Evolutionary conservation across 345 rosid genomes (phyloP).

Genomic region (Eucalyptus paniculata): DNA sequence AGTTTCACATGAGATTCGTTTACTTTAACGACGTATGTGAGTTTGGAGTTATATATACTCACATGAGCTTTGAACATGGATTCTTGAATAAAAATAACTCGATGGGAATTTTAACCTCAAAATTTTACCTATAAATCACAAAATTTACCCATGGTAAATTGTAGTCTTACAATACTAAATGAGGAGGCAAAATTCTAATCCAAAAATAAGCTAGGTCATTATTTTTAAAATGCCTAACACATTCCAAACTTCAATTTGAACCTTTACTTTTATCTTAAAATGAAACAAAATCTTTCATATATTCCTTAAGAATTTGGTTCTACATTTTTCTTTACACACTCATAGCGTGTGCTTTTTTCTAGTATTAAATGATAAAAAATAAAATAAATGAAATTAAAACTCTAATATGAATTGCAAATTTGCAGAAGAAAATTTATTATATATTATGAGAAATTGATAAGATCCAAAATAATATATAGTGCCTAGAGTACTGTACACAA

Average conservation of each 20-base stretch:
- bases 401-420: not conserved
- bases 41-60: not conserved
- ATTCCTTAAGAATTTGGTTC: not conserved
- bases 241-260: not conserved
- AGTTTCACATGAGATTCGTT: not conserved
- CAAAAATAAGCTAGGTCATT: not conserved
- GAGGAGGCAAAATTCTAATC: not conserved
- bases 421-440: not conserved
- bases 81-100: not conserved
- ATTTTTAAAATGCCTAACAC: not conserved
- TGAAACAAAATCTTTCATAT: not conserved
- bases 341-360: not conserved
- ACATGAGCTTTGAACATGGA: not conserved
- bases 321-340: not conserved
- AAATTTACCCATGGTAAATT: not conserved
- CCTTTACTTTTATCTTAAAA: not conserved
- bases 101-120: not conserved
- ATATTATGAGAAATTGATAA: not conserved
- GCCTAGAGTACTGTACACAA: not conserved
- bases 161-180: not conserved
- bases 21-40: rapidly evolving
- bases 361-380: not conserved
- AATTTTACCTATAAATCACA: not conserved
- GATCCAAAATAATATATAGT: not conserved
- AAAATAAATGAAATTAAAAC: not conserved